Base-by-base conservation (phyloP, 345 rosid genomes). In the Cardamine resedifolia region DNA sequence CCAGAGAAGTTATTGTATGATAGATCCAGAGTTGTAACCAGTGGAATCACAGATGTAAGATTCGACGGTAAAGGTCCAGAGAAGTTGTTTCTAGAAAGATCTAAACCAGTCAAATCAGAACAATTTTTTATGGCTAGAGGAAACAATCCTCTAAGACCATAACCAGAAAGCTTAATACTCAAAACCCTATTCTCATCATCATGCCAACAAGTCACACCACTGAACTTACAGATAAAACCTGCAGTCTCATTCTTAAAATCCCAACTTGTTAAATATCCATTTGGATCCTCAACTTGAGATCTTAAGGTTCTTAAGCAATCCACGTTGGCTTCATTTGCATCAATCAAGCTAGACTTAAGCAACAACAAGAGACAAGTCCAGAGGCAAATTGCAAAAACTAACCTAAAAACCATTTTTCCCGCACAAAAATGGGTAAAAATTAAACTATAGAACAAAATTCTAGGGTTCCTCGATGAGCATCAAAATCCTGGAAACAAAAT, bases 161-260 rank as follows among this genome's bases (percentile, higher is more conserved):
- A 81, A 72, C 84, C 87, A 1, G 85, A 56, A 24, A 93, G 91
- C 73, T 73, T 83, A 55, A 93, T 76, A 76, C 83, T 87, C 68
- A 93, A 75, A 47, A 93, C 96, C 72, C 56, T 86, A 75, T 83
- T 90, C 85, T 93, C 98, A 74, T 86, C 94, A 7, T 91, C 94
- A 53, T 93, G 98, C 98, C 98, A 93, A 67, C 98, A 93, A 8
- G 86, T 86, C 36, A 93, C 81, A 33, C 98, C 98, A 10, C 10
- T n/a, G 73, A 90, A 93, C 50, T 71, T 85, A 81, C 97, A 93
- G 33, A 90, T 89, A 68, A 19, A 86, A 19, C 98, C 98, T 61
- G 66, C 79, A 11, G 92, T 81, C 0, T 5, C 0, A 78, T 93
- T 93, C 11, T 77, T 12, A 75, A 93, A 90, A 27, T 72, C 64